Evolutionary conservation across 805 yeast species (phyloP).

Genomic region (Yamadazyma ubonensis): DNA sequence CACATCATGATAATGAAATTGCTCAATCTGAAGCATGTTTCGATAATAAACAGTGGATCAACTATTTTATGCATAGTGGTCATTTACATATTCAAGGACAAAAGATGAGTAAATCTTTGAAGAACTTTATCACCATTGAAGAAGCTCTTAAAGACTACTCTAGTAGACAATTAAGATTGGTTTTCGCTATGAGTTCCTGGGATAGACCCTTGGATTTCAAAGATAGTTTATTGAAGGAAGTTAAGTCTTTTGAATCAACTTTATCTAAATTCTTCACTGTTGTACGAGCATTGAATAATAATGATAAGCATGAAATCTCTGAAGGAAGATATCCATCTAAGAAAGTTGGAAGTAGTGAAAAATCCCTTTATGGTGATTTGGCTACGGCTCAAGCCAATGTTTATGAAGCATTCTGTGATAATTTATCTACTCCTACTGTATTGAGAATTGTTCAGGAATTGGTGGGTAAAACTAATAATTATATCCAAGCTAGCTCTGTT

Average conservation of each 20-base stretch:
- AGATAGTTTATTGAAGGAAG: conserved; percentile 73
- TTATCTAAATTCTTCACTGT: conserved; percentile 81
- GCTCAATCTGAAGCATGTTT: conserved; percentile 96
- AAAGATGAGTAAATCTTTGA: conserved; percentile 93
- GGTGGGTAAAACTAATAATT: conserved; percentile 69
- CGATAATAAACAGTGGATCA: conserved; percentile 92
- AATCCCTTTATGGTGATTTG: conserved; percentile 51
- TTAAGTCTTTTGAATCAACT: conserved; percentile 69
- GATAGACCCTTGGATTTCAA: conserved; percentile 90
- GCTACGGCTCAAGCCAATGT: conserved; percentile 54
- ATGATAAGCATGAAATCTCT: conserved; percentile 50
- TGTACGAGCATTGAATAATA: conserved; percentile 77
- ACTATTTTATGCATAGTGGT: conserved; percentile 94
- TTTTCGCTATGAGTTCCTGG: conserved; percentile 92
- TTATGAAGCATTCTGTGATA: conserved; percentile 84
- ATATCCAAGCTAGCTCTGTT: conserved; percentile 51
- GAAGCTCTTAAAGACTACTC: conserved; percentile 75
- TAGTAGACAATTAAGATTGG: conserved; percentile 83
- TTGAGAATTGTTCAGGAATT: conserved; percentile 64
- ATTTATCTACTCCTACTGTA: conserved; percentile 75
- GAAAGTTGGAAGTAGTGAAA: conserved; percentile 57
- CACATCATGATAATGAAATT: conserved; percentile 97
- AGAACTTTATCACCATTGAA: conserved; percentile 91
- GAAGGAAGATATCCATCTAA: conserved; percentile 54
- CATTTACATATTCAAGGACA: conserved; percentile 98